Evolutionary conservation across 2,329 filamentous ascomycete species (phyloP).

Genomic region (Trichophyton benhamiae): DNA sequence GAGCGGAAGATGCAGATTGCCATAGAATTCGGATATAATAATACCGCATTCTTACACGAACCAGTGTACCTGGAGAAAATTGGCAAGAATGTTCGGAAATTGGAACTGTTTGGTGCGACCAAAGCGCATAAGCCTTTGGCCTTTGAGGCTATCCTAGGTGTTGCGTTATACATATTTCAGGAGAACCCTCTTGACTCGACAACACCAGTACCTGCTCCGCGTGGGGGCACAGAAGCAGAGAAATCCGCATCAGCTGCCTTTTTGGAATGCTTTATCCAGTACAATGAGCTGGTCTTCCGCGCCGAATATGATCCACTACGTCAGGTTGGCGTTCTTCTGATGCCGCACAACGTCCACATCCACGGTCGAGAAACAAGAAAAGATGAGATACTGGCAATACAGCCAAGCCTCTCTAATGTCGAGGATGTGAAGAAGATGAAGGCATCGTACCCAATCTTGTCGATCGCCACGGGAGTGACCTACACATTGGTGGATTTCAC

Average conservation of each 20-base stretch:
- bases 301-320: conserved; percentile 30
- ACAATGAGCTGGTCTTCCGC: conserved; percentile 28
- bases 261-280: conserved; percentile 5
- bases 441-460: conserved; percentile 40
- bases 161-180: conserved; percentile 38
- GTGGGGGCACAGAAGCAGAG: neutral
- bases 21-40: conserved; percentile 52
- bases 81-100: conserved; percentile 28
- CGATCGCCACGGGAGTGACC: conserved; percentile 61
- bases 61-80: conserved; percentile 14
- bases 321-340: conserved; percentile 44
- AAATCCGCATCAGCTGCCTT: conserved; percentile 10
- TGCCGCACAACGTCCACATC: conserved; percentile 56
- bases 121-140: conserved; percentile 47
- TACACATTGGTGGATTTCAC: conserved; percentile 24
- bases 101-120: conserved; percentile 48
- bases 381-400: conserved; percentile 18
- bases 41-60: conserved; percentile 51
- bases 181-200: conserved; percentile 1
- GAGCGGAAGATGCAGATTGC: conserved; percentile 47
- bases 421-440: conserved; percentile 18
- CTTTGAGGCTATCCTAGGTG: conserved; percentile 50
- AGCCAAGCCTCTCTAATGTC: conserved; percentile 18
- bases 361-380: conserved; percentile 35
- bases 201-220: neutral